Conservation (phyloP, 2,329 filamentous ascomycete species). For the Thelonectria blattea region DNA sequence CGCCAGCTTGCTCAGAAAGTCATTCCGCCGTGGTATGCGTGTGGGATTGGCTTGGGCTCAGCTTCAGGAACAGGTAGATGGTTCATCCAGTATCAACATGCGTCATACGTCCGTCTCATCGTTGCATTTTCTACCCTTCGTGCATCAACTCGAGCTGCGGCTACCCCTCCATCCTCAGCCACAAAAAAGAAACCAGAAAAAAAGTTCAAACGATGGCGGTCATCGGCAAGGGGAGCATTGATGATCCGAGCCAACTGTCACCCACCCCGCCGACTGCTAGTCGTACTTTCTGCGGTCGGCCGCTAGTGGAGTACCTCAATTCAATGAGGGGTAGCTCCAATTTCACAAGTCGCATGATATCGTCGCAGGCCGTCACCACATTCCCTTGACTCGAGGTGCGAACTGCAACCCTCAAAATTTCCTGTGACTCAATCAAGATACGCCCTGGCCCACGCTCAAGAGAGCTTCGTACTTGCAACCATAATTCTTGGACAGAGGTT, state of each 20-base stretch:
- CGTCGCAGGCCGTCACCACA: not conserved
- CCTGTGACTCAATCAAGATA: conserved; percentile 50
- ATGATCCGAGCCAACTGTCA: conserved; percentile 36
- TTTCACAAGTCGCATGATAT: conserved; percentile 5
- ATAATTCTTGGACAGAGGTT: conserved; percentile 33
- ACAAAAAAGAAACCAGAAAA: not conserved
- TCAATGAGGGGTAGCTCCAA: conserved; percentile 5
- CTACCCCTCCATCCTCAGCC: conserved; percentile 14
- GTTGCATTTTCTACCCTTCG: not conserved
- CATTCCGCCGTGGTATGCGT: not conserved
- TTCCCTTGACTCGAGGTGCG: conserved; percentile 4
- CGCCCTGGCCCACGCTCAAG: conserved; percentile 27
- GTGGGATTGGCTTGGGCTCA: not conserved
- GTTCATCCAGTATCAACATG: not conserved
- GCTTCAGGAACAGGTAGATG: not conserved
- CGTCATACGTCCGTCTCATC: not conserved
- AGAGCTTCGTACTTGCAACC: conserved; percentile 26
- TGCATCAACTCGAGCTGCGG: not conserved
- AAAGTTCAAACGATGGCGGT: not conserved
- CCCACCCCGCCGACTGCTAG: conserved; percentile 36
- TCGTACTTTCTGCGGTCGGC: conserved; percentile 5
- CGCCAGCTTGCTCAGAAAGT: not conserved
- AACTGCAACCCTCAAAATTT: conserved; percentile 44
- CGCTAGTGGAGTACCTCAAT: conserved; percentile 29
- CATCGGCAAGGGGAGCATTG: conserved; percentile 36